Conservation (phyloP, 306 rosid genomes). For the Dryas octopetala region DNA sequence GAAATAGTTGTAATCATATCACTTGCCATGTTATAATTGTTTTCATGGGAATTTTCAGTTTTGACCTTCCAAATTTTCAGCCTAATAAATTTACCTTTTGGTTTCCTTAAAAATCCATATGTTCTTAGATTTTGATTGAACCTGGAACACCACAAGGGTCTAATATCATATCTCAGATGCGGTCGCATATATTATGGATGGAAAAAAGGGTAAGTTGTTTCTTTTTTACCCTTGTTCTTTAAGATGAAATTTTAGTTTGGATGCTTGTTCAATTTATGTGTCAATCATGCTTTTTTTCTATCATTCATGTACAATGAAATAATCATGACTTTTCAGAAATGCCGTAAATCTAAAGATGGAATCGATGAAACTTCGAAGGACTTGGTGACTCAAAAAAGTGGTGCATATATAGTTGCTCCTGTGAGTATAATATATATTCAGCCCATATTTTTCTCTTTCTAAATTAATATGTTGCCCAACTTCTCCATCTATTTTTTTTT, state of each 20-base stretch:
- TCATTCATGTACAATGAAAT: slow-evolving; percentile 13
- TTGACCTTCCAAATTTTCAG: not conserved
- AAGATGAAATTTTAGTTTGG: slow-evolving; percentile 2
- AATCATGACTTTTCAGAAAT: slow-evolving; percentile 47
- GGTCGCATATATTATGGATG: slow-evolving; percentile 95
- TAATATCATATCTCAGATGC: slow-evolving; percentile 86
- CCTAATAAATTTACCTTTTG: not conserved
- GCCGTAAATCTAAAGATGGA: slow-evolving; percentile 48
- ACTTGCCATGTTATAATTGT: slow-evolving; percentile 5
- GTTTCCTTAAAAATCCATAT: slow-evolving; percentile 22
- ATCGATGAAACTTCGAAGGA: slow-evolving; percentile 54
- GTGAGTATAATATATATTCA: slow-evolving; percentile 49
- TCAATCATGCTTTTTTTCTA: not conserved
- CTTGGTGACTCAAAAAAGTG: slow-evolving; percentile 51
- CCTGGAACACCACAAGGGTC: slow-evolving; percentile 95
- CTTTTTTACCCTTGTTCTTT: slow-evolving; percentile 5
- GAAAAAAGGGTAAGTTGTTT: slow-evolving; percentile 62
- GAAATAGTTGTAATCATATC: slow-evolving; percentile 15
- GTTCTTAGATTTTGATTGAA: slow-evolving; percentile 76
- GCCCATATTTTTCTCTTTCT: slow-evolving; percentile 8
- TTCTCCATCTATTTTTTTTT: not conserved
- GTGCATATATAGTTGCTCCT: slow-evolving; percentile 88
- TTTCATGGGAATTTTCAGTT: not conserved
- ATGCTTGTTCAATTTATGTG: slow-evolving; percentile 12
- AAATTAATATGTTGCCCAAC: slow-evolving; percentile 1